Evolutionary conservation across 768 basidiomycete species (phyloP), one percentile per base, ranked within the genome.

Genomic region (Trametes sanguinea): DNA sequence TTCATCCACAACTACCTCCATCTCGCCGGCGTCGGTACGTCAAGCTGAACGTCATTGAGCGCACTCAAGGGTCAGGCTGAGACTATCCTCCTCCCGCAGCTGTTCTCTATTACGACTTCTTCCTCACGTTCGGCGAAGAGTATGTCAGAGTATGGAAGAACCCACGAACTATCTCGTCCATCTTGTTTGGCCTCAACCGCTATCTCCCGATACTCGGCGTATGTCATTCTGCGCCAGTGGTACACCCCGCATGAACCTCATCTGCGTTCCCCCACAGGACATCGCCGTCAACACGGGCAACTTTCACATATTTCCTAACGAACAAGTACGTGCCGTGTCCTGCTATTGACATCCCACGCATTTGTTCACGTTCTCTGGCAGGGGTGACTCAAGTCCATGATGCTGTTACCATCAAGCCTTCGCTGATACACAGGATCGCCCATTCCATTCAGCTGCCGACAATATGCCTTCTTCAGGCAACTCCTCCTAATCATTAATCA

Each of bases 131-230:
- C 27, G 61, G 65, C n/a, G 67, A 68, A 17, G 83, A 84, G 65
- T 67, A 81, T 40, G 66, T 72, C 14, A 75, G 76, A 53, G 66
- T 85, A 5, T 85, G 84, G 84, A 69, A 70, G 54, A 72, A 75
- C 47, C 76, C 76, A 1, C 77, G 76, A 55, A 73, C 70, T 1
- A 52, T 64, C 8, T 77, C 80, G 54, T 73, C 80, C 2, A 74
- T 76, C 35, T 74, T 78, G 66, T 85, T 85, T 69, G 78, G 81
- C 51, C 50, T 81, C 37, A 82, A 83, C 62, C 80, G 83, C 5
- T 85, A 85, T 57, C 63, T 80, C 33, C 74, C 80, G 2, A 73
- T 81, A 51, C 69, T 80, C 45, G 78, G 76, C 35, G 69, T 68
- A 48, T 57, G 62, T 58, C 1, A 14, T 33, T 30, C n/a, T 33